These are phyloP conservation scores for Tricholoma matsutake DNA, from an alignment of 768 basidiomycete genomes.

Conservation along the genomic window DNA sequence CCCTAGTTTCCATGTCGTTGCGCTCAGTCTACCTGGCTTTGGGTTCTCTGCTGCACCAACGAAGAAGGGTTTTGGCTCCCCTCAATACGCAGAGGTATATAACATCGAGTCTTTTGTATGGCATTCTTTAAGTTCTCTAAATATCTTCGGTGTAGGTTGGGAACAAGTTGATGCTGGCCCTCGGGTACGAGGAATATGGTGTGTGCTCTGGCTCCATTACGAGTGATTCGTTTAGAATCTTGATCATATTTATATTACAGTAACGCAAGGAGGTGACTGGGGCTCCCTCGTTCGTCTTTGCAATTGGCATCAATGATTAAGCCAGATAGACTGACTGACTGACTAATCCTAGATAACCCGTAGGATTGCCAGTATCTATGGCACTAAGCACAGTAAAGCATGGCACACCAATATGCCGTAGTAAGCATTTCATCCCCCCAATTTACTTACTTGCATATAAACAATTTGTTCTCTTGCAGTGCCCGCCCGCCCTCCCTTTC, in stretches of 20 bases:
- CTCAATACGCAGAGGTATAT: constrained; percentile 53
- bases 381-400: constrained; percentile 42
- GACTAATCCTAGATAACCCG: constrained; percentile 19
- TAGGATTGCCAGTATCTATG: constrained; percentile 28
- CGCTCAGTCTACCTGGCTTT: constrained; percentile 54
- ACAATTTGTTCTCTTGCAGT: background rate
- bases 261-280: constrained; percentile 51
- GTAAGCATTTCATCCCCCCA: constrained; percentile 17
- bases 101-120: background rate
- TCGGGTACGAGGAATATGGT: constrained; percentile 50
- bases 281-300: constrained; percentile 31
- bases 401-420: constrained; percentile 47
- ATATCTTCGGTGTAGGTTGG: constrained; percentile 29
- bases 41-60: constrained; percentile 58
- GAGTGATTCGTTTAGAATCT: too few species aligned
- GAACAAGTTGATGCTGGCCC: constrained; percentile 46
- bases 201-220: background rate
- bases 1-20: constrained; percentile 66
- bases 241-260: constrained; percentile 19
- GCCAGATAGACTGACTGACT: background rate
- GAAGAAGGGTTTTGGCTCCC: constrained; percentile 46
- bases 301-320: background rate
- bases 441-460: background rate
- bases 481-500: constrained; percentile 17
- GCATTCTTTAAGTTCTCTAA: background rate